Base-by-base conservation (phyloP, 1,139 yeast genomes). In the Hemisphaericaspora xylofermentans region DNA sequence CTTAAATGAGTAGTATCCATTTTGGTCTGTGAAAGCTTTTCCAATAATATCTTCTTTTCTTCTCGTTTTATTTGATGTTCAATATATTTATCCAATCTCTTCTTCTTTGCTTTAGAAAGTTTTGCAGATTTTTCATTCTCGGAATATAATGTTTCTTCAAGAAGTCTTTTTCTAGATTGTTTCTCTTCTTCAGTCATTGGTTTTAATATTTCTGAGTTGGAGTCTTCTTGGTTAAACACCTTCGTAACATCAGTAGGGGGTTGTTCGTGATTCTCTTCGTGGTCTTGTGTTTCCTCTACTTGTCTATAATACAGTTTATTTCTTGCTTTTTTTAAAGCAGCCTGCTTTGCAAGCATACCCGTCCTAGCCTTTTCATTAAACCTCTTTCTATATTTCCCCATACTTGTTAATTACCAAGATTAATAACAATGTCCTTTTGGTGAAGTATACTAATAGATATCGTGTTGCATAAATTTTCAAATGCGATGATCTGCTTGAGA, bases 51-150 rank as follows among this genome's bases (percentile, higher is more conserved):
- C 52, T 85, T 87, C 64, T 87, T 88, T 64, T 93, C 98, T 59
- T 91, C 96, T 58, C 95, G 76, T 52, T 86, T 85, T 49, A 93
- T 62, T 61, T 93, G 98, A 63, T 86, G 95, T 47, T 89, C 96
- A 27, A 84, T 82, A 55, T 83, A 84, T 58, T 84, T 84, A 48
- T 84, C 91, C 40, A 84, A 61, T 47, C 93, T 64, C 64, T 93
- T 93, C 63, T 78, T 79, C 63, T 91, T 93, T 35, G 84, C 75
- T 39, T 79, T 68, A 0, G 94, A 81, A 41, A 88, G 63, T 56
- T 88, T 88, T 15, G 84, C 66, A 45, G 82, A 84, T 44, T 76
- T 77, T 43, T 73, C 66, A 28, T 85, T 82, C 41, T 74, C 74
- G 16, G 68, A 50, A 41, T 78, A 68, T 19, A 88, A 65, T 26